Evolutionary conservation across 1,284 basidiomycete species (phyloP).

Genomic region (Irpex rosettiformis): DNA sequence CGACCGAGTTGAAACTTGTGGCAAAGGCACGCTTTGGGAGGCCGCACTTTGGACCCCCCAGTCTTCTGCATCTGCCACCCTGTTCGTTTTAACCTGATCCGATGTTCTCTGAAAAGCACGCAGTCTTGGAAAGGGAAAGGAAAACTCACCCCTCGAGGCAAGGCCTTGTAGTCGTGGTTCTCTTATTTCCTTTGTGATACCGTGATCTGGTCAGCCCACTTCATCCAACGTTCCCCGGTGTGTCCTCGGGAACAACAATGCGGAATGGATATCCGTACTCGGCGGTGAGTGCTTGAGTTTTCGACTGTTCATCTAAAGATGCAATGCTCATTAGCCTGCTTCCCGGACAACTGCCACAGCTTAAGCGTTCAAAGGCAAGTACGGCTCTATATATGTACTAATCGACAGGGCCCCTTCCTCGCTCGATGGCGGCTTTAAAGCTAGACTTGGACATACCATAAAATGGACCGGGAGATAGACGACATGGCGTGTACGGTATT

Average conservation of each 20-base stretch:
- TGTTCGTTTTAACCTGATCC: constrained; percentile 22
- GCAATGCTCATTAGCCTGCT: neutral
- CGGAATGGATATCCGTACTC: constrained; percentile 70
- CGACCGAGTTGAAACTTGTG: constrained; percentile 64
- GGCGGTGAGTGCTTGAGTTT: constrained; percentile 51
- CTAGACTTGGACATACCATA: too few species aligned
- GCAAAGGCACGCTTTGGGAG: constrained; percentile 53
- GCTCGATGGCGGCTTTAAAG: too few species aligned
- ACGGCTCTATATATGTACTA: too few species aligned
- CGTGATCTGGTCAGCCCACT: constrained; percentile 67
- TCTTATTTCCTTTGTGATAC: constrained; percentile 52
- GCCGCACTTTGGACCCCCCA: constrained; percentile 45
- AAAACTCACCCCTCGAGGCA: constrained; percentile 40
- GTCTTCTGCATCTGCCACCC: constrained; percentile 32
- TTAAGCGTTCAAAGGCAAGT: too few species aligned
- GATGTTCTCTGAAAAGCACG: too few species aligned
- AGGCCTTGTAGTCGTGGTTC: constrained; percentile 66
- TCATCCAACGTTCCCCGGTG: constrained; percentile 73
- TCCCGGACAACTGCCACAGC: too few species aligned
- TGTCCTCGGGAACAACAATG: constrained; percentile 67
- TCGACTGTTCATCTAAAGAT: constrained; percentile 46
- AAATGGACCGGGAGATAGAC: too few species aligned
- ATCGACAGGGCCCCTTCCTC: too few species aligned
- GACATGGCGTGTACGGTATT: too few species aligned
- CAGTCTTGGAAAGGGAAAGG: too few species aligned